Evolutionary conservation across 225 moss, liverwort and hornwort genomes (phyloP).

Genomic region (Lunularia cruciata): DNA sequence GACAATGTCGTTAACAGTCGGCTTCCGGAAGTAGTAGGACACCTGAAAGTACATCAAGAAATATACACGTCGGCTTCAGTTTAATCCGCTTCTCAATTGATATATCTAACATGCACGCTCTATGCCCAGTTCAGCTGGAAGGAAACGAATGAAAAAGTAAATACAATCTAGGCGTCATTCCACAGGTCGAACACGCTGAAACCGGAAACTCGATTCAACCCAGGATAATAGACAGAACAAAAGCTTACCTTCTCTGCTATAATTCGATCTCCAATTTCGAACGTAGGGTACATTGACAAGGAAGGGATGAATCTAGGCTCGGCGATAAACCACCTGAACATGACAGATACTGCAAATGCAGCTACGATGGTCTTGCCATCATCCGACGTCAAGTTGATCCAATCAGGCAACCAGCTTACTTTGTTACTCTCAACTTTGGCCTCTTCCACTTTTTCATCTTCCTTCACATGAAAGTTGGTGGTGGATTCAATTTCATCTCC

Average conservation of each 20-base stretch:
- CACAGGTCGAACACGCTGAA: too few species aligned
- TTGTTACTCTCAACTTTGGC: conserved; percentile 40
- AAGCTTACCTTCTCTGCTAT: conserved; percentile 86
- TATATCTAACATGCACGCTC: too few species aligned
- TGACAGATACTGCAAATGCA: conserved; percentile 82
- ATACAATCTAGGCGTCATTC: too few species aligned
- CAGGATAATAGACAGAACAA: not conserved
- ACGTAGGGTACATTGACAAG: conserved; percentile 94
- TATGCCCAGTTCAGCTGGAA: too few species aligned
- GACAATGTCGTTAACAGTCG: conserved; percentile 82
- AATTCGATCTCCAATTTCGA: conserved; percentile 94
- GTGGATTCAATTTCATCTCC: conserved; percentile 26
- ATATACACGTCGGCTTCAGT: too few species aligned
- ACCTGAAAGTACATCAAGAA: too few species aligned
- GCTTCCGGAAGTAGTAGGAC: conserved; percentile 89
- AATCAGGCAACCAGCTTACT: conserved; percentile 77
- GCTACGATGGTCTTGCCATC: conserved; percentile 91
- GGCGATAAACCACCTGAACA: conserved; percentile 89
- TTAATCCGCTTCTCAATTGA: too few species aligned
- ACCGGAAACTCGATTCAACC: too few species aligned
- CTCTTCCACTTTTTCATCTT: conserved; percentile 33
- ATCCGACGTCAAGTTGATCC: conserved; percentile 81
- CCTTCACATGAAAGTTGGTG: conserved; percentile 14
- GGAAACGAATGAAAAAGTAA: too few species aligned
- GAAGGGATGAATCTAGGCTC: conserved; percentile 98